phyloP scores from a whole-genome alignment of 129 eudicot genomes.

The Escallonia rubra region DNA sequence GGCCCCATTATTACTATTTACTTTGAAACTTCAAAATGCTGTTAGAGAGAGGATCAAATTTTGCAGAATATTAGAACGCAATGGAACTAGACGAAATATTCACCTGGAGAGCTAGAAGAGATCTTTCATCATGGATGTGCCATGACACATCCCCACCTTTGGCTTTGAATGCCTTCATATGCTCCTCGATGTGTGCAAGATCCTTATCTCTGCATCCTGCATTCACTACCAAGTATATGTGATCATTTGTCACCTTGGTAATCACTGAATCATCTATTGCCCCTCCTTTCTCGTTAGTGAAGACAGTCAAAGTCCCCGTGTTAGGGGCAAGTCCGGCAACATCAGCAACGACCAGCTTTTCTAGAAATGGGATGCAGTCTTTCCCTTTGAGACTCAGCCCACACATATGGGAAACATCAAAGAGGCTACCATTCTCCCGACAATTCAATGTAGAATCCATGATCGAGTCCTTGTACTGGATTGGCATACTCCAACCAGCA shows the following conservation, averaged over 20 bases:
- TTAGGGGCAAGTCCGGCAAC: slow-evolving; percentile 91
- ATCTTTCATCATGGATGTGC: slow-evolving; percentile 95
- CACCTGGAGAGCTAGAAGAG: slow-evolving; percentile 98
- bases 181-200: slow-evolving; percentile 97
- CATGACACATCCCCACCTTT: slow-evolving; percentile 98
- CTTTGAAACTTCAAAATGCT: neutral
- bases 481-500: slow-evolving; percentile 99
- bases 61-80: neutral
- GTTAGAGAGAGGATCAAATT: neutral
- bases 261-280: slow-evolving; percentile 94
- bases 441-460: slow-evolving; percentile 95
- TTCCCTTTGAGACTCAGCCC: slow-evolving; percentile 96
- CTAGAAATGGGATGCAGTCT: slow-evolving; percentile 77
- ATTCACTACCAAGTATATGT: slow-evolving; percentile 91
- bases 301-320: slow-evolving; percentile 76
- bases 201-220: slow-evolving; percentile 98
- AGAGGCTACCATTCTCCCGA: slow-evolving; percentile 84
- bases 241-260: slow-evolving; percentile 89
- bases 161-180: slow-evolving; percentile 83
- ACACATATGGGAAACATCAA: slow-evolving; percentile 97
- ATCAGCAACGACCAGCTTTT: slow-evolving; percentile 89
- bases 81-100: neutral
- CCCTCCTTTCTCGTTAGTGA: slow-evolving; percentile 98
- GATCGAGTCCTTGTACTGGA: slow-evolving; percentile 95
- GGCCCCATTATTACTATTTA: neutral